Conservation (phyloP, 2,329 filamentous ascomycete genomes). For the Exophiala oligosperma region DNA sequence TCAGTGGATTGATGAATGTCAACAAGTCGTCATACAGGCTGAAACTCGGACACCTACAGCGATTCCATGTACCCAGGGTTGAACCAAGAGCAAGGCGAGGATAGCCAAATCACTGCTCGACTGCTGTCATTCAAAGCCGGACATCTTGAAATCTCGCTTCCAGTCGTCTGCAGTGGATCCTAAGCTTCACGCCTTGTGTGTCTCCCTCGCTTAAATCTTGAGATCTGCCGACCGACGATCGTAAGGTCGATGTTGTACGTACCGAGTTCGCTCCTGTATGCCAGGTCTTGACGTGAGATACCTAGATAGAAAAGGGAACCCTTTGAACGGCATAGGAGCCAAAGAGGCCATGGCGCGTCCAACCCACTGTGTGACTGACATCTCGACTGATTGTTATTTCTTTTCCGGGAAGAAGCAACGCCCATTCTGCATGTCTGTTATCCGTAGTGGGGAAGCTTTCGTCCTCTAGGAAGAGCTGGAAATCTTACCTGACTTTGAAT, state of each 20-base stretch:
- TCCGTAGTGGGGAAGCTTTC: too few species aligned
- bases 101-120: too few species aligned
- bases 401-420: too few species aligned
- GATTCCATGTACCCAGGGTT: neutral
- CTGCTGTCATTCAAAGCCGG: too few species aligned
- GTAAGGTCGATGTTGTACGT: neutral
- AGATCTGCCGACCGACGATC: neutral
- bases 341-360: too few species aligned
- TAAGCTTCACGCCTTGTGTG: neutral
- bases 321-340: too few species aligned
- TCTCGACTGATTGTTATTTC: too few species aligned
- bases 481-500: too few species aligned
- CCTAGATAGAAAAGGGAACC: too few species aligned
- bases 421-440: too few species aligned
- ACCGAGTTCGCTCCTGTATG: neutral
- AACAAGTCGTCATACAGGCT: neutral
- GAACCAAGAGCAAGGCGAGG: neutral
- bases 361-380: too few species aligned
- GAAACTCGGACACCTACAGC: neutral
- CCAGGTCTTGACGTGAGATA: neutral
- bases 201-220: neutral
- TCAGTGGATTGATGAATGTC: neutral
- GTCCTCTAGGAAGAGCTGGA: too few species aligned
- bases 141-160: neutral
- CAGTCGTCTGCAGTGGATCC: neutral